Conservation (phyloP, 768 basidiomycete genomes). For the Trametes punicea region DNA sequence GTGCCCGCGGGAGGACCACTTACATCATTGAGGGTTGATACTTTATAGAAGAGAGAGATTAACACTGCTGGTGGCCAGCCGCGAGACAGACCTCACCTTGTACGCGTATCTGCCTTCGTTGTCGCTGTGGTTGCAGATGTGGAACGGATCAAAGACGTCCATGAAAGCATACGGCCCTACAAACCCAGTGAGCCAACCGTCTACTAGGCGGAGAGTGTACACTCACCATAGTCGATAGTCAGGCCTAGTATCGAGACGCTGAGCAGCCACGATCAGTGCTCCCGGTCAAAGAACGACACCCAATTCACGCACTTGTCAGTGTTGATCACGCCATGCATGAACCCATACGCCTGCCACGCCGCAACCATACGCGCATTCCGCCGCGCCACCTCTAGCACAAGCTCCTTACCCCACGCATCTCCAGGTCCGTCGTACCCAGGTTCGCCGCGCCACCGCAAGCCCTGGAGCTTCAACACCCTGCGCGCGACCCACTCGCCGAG, state of each 20-base stretch:
- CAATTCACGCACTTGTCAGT: conserved; percentile 77
- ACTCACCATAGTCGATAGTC: conserved; percentile 71
- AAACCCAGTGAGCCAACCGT: conserved; percentile 1
- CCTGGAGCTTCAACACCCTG: conserved; percentile 51
- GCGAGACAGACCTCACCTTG: conserved; percentile 40
- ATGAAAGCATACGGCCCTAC: conserved; percentile 90
- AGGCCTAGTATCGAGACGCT: conserved; percentile 73
- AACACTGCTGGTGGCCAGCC: no score
- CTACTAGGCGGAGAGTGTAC: neutral
- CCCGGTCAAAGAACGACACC: neutral
- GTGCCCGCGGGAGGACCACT: neutral
- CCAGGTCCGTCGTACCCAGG: conserved; percentile 36
- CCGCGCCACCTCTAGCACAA: conserved; percentile 76
- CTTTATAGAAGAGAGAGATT: conserved; percentile 34
- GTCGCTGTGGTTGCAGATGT: conserved; percentile 92
- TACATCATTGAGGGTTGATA: conserved; percentile 80
- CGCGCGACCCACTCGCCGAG: conserved; percentile 73
- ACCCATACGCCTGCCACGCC: conserved; percentile 92
- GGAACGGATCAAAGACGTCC: conserved; percentile 83
- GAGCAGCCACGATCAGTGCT: conserved; percentile 12
- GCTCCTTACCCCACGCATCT: conserved; percentile 63
- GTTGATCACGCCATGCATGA: conserved; percentile 97
- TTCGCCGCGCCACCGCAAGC: conserved; percentile 34
- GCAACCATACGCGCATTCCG: conserved; percentile 93
- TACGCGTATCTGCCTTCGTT: conserved; percentile 76